Evolutionary conservation across 345 rosid species (phyloP), one percentile per base, ranked within the genome.

Genomic region (Acer saccharum): DNA sequence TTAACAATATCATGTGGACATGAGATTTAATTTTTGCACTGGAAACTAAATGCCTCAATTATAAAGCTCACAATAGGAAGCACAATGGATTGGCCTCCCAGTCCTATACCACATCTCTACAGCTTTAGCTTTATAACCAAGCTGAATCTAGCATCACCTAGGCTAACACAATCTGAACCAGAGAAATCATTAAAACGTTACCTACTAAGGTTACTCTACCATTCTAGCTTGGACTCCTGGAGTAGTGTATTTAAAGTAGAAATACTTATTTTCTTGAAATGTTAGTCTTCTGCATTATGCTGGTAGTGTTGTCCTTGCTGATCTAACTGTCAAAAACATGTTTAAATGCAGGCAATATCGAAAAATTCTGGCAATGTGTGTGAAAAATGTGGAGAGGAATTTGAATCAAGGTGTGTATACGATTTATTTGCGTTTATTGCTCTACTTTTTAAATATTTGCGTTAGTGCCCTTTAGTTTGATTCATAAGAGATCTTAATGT

Each of bases 381-480:
- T 12, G 96, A 92, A 67, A 86, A 82, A 69, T 95, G 99, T 48
- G 97, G 92, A 52, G 93, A 89, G 79, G 98, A 92, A 77, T 95
- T 92, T 62, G 97, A 87, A 61, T 90, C 99, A 41, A 91, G 96
- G 99, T 95, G 70, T 18, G 84, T 66, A 7, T 4, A 35, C 50
- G 13, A 16, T 70, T 69, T 58, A 10, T 46, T 54, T 12, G 55
- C 64, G 65, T 64, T 71, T 62, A 71, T 61, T 10, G 10, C 66
- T 58, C 12, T 66, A 7, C 50, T 12, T 16, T 54, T 25, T 10
- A 39, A 6, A 62, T 32, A 44, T 76, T 52, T 72, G 8, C 65
- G 7, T 23, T 65, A 29, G 6, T 25, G 57, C 68, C 60, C 10
- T 10, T 10, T 35, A 27, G 27, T 69, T 35, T 20, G 18, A 35